Percentiles rank a stretch among this genome's conserved stretches.
These are phyloP conservation scores for Pseudogymnoascus sp. DNA, from an alignment of 2,329 filamentous ascomycete species.

Conservation along the genomic window DNA sequence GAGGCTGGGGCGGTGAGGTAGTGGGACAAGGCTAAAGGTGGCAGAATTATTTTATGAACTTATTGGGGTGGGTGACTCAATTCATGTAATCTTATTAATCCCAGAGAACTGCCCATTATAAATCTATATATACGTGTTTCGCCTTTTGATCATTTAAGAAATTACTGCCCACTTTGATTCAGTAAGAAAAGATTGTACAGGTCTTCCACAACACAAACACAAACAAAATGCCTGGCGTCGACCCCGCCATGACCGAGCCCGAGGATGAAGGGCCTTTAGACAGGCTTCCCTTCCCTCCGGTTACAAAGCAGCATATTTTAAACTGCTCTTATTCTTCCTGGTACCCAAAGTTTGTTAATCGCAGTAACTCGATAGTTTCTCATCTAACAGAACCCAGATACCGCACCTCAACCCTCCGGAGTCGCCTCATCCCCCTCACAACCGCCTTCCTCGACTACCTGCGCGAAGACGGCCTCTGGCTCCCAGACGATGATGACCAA, in stretches of 20 bases:
- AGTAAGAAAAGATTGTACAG: background rate
- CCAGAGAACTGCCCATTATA: background rate
- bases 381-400: slow-evolving; percentile 44
- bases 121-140: background rate
- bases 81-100: slow-evolving; percentile 1
- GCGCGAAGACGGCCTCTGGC: slow-evolving; percentile 82
- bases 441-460: slow-evolving; percentile 75
- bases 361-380: background rate
- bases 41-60: slow-evolving; percentile 5
- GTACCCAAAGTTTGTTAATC: slow-evolving; percentile 59
- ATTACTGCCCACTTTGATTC: background rate
- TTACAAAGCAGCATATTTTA: slow-evolving; percentile 78
- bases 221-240: background rate
- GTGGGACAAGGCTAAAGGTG: slow-evolving; percentile 4
- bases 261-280: slow-evolving; percentile 21
- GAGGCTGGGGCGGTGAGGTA: slow-evolving; percentile 4
- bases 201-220: background rate
- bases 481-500: slow-evolving; percentile 51
- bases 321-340: slow-evolving; percentile 92
- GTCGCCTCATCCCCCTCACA: slow-evolving; percentile 71
- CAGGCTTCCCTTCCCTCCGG: slow-evolving; percentile 65
- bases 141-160: background rate
- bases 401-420: slow-evolving; percentile 72
- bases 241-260: background rate
- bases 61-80: slow-evolving; percentile 1